Conservation (phyloP, 768 basidiomycete species). For the Clavulina sp. region DNA sequence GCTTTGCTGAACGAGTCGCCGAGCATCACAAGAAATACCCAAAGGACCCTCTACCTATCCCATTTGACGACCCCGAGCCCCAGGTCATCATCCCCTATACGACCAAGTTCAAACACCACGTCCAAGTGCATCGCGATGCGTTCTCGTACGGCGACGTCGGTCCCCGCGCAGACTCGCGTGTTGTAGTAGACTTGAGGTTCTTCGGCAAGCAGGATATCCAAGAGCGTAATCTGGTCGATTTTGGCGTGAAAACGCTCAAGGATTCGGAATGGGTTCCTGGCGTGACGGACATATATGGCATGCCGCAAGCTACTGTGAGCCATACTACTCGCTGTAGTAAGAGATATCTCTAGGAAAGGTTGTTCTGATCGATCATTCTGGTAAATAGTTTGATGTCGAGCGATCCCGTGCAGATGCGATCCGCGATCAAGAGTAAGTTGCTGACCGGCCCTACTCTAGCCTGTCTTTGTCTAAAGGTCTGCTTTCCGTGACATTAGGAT, state of each 20-base stretch:
- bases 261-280: no score
- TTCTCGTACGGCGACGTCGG: constrained; percentile 22
- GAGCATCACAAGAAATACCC: constrained; percentile 10
- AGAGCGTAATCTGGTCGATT: constrained; percentile 12
- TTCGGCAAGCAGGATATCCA: constrained; percentile 14
- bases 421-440: no score
- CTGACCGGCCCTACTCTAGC: no score
- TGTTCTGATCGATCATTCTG: neutral
- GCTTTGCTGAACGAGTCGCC: constrained; percentile 9
- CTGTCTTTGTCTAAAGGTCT: no score
- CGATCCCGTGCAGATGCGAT: no score
- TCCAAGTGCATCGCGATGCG: constrained; percentile 22
- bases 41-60: constrained; percentile 13
- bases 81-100: constrained; percentile 16
- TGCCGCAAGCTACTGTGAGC: constrained; percentile 24
- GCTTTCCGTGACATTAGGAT: constrained; percentile 4
- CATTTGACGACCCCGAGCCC: constrained; percentile 18
- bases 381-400: no score
- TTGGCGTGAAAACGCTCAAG: constrained; percentile 10
- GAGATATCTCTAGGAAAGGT: constrained; percentile 7
- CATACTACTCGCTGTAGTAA: constrained; percentile 16
- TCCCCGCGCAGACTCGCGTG: constrained; percentile 16
- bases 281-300: constrained; percentile 18
- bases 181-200: constrained; percentile 23
- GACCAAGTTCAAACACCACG: constrained; percentile 18